A percentile compares a stretch with the other conserved stretches of the same genome.
Evolutionary conservation across 2,329 filamentous ascomycete species (phyloP).

Genomic region (Apiospora hydei): DNA sequence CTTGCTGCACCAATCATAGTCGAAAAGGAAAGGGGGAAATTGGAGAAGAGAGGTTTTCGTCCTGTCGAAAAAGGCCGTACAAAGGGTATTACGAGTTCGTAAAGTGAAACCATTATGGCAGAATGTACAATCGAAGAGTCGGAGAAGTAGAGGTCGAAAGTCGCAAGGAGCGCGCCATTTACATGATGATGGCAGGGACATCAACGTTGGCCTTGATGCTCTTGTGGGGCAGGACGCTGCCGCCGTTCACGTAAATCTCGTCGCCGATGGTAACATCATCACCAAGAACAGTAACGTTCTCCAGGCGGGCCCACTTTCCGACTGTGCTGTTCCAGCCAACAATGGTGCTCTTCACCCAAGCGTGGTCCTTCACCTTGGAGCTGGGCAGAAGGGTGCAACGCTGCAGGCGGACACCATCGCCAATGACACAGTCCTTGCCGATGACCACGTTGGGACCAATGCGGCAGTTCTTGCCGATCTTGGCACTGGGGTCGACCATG

Average conservation of each 20-base stretch:
- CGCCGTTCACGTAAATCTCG: slow-evolving; percentile 98
- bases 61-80: slow-evolving; percentile 22
- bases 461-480: slow-evolving; percentile 98
- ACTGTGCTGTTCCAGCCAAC: slow-evolving; percentile 98
- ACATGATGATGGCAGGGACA: slow-evolving; percentile 74
- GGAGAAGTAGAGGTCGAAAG: slow-evolving; percentile 26
- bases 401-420: slow-evolving; percentile 93
- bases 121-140: slow-evolving; percentile 27
- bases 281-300: slow-evolving; percentile 97
- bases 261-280: slow-evolving; percentile 98
- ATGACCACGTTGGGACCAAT: slow-evolving; percentile 98
- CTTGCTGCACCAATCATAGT: slow-evolving; percentile 28
- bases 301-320: slow-evolving; percentile 92
- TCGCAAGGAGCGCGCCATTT: slow-evolving; percentile 37
- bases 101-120: slow-evolving; percentile 26
- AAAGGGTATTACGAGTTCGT: slow-evolving; percentile 29
- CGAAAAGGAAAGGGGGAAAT: slow-evolving; percentile 23
- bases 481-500: slow-evolving; percentile 89
- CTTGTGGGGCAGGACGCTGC: slow-evolving; percentile 95
- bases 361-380: slow-evolving; percentile 97
- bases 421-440: slow-evolving; percentile 88
- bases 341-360: slow-evolving; percentile 98
- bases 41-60: slow-evolving; percentile 28
- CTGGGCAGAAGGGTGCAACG: slow-evolving; percentile 88
- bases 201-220: slow-evolving; percentile 99